Evolutionary conservation across 148 eudicot species (phyloP), one percentile per base, ranked within the genome.

Genomic region (Dianthus caryophyllus): DNA sequence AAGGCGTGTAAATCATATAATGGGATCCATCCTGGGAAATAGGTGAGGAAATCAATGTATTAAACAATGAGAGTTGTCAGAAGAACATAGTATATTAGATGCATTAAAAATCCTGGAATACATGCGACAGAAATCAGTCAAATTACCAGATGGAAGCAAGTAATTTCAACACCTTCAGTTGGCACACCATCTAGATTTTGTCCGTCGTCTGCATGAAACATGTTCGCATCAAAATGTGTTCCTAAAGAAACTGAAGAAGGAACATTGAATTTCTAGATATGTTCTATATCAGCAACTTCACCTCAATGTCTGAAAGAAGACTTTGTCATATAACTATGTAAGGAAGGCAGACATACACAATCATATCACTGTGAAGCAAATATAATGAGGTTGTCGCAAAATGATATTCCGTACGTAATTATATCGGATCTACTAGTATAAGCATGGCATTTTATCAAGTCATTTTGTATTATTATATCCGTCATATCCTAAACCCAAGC

Each of bases 1-100:
- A 83, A 61, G 97, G 97, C 31, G 99, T 95, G 78, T 95, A 95
- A 61, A 95, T 84, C 96, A 95, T 90, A 79, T 95, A 95, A 78
- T 95, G 97, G 65, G 87, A 61, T 73, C 97, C 99, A 75, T 95
- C 94, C 99, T 95, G 84, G 77, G 60, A 12, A 71, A 49, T 38
- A 53, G 59, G 65, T 26, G 17, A 51, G 25, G 10, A 75, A 62
- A 51, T 17, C 38, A 33, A 33, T 3, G n/a, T 33, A 3, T 8
- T 8, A 33, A 64, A 50, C 29, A 22, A 24, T 39, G 5, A 68
- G 38, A 15, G 52, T 62, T 44, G 47, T 46, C 55, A 24, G 11
- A 6, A 27, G 63, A 2, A 59, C 44, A 30, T 2, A 47, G 52
- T 54, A 55, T 1, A 62, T 33, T 33, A 33, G 38, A 33, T 33